Conservation (phyloP, 148 eudicot species). For the Rhododendron griersonianum region DNA sequence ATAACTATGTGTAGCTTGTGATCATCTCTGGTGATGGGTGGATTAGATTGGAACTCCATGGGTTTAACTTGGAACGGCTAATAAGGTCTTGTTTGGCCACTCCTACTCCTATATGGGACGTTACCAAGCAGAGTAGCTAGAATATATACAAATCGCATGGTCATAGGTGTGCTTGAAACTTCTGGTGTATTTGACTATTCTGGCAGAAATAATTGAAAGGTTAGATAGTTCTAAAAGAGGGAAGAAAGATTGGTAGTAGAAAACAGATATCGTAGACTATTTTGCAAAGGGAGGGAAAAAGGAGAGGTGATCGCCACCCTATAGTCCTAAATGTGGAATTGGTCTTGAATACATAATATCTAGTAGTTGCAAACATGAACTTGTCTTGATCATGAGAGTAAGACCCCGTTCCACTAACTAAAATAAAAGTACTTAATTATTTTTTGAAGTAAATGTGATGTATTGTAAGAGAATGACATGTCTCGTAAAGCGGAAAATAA, state of each 20-base stretch:
- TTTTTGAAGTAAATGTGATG: no score
- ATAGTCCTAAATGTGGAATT: no score
- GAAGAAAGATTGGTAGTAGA: neutral
- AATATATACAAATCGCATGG: neutral
- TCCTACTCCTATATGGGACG: neutral
- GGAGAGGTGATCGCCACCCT: neutral
- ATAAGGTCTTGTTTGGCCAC: neutral
- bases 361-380: no score
- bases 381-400: no score
- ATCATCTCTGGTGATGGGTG: neutral
- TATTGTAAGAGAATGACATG: no score
- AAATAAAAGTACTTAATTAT: no score
- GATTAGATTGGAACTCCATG: neutral
- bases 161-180: neutral
- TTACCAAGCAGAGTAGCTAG: neutral
- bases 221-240: neutral
- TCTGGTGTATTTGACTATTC: neutral
- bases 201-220: neutral
- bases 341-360: no score
- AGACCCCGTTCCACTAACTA: no score
- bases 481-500: no score
- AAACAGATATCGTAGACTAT: neutral
- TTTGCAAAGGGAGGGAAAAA: neutral
- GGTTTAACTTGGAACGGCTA: neutral
- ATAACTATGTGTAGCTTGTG: conserved; percentile 24